Percentiles rank a stretch among this genome's conserved stretches.
Conservation (phyloP, 306 rosid species). For the Citrullus mucosospermus region DNA sequence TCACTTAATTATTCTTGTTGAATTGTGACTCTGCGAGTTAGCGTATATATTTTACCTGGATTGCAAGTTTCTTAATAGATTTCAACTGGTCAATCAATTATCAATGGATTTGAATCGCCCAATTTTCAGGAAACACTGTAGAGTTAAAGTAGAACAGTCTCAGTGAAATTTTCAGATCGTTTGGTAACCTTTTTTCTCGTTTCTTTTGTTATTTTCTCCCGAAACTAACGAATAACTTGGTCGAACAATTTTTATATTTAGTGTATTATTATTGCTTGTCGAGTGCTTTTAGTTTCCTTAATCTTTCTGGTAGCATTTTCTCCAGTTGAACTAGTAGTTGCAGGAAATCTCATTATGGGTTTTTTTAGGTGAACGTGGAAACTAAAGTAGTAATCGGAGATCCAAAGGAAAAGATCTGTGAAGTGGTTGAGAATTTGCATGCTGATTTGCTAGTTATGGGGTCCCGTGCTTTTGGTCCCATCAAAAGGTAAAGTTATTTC, state of each 20-base stretch:
- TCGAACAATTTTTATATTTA: background rate
- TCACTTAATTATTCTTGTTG: background rate
- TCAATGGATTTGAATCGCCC: background rate
- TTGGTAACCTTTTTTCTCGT: background rate
- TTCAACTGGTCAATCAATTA: background rate
- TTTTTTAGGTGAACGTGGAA: conserved; percentile 31
- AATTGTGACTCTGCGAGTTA: background rate
- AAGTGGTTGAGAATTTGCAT: conserved; percentile 42
- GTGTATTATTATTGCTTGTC: background rate
- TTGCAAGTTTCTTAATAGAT: background rate
- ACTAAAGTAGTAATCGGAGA: conserved; percentile 73
- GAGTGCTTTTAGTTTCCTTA: background rate
- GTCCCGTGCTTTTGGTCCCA: conserved; percentile 67
- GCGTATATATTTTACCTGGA: background rate
- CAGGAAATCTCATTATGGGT: background rate
- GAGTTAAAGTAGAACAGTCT: background rate
- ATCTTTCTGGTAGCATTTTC: background rate
- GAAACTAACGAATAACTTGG: background rate
- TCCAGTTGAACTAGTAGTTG: background rate
- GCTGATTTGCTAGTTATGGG: conserved; percentile 91
- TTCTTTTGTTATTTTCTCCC: background rate
- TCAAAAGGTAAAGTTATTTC: conserved; percentile 41
- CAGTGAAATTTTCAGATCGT: background rate
- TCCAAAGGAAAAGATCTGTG: conserved; percentile 86
- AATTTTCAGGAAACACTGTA: background rate